Evolutionary conservation across 345 rosid species (phyloP), one percentile per base, ranked within the genome.

Genomic region (Schrenkiella parvula): DNA sequence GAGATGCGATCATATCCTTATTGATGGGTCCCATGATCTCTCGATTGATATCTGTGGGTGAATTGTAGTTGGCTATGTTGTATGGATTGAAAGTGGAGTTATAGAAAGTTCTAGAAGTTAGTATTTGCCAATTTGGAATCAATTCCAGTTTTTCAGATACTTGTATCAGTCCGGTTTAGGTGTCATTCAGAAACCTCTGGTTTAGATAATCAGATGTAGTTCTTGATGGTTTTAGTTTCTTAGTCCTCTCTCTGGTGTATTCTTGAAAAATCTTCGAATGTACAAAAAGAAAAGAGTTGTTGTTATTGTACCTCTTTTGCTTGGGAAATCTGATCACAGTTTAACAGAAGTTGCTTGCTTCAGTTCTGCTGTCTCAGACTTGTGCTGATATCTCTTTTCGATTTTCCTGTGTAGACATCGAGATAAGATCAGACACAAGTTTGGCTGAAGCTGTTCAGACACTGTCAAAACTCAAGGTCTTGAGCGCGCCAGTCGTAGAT

Each of bases 401-500:
- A 23, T 59, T 63, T 63, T 35, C 2, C 63, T 60, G 46, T 41
- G 35, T 35, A 95, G 99, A 83, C 43, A 80, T 87, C 15, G 99
- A 95, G 89, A 80, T 95, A 23, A 87, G 60, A 73, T 95, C 99
- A 39, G 88, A 92, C 64, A 74, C 93, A 17, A 88, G 89, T 71
- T 74, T 95, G 64, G 92, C 93, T 3, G 99, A 95, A 71, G 97
- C 98, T 29, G 99, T 92, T 68, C 75, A 82, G 48, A 80, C 85
- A 51, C 84, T 95, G 18, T 84, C 97, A 7, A 81, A 85, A 32
- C 78, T 83, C 72, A 87, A 78, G 69, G 76, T 95, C 64, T 82
- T 89, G 29, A 87, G 99, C 6, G 96, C 97, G 2, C 98, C 99
- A 2, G 95, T 92, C 64, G 85, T 89, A 60, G 79, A 92, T 78